phyloP scores from a whole-genome alignment of 169 alveolate species.

The Eimeria maxima region DNA sequence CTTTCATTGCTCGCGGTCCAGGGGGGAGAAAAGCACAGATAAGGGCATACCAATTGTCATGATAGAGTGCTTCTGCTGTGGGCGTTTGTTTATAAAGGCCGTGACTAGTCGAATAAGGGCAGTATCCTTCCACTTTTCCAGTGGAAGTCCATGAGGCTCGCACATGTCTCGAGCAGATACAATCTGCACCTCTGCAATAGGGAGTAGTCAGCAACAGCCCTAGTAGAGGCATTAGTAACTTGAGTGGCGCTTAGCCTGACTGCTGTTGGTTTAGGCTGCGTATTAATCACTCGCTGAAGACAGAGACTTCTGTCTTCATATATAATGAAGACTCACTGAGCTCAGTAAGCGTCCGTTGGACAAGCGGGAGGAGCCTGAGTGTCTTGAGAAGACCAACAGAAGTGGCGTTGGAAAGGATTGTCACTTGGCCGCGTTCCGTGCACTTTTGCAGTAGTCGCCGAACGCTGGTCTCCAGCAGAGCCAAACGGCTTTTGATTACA shows the following conservation, averaged over 20 bases:
- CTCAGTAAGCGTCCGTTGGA: conserved; percentile 70
- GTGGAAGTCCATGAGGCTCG: conserved; percentile 80
- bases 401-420: conserved; percentile 78
- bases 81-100: conserved; percentile 67
- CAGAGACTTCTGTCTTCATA: background rate
- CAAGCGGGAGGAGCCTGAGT: conserved; percentile 73
- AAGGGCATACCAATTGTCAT: conserved; percentile 76
- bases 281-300: background rate
- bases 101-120: conserved; percentile 74
- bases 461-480: conserved; percentile 55
- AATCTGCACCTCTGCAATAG: conserved; percentile 58
- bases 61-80: conserved; percentile 70
- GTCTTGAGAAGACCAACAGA: conserved; percentile 79
- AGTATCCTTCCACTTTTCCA: conserved; percentile 82
- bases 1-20: background rate
- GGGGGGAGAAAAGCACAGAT: background rate
- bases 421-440: conserved; percentile 71
- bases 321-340: conserved; percentile 67
- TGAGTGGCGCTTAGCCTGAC: background rate
- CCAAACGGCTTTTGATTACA: conserved; percentile 52
- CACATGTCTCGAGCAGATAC: conserved; percentile 82
- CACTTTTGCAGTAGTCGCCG: conserved; percentile 73
- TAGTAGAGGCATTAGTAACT: background rate
- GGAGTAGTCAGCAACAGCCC: conserved; percentile 32
- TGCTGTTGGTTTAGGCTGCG: background rate